These are phyloP conservation scores for Venturia effusa DNA, from an alignment of 2,329 filamentous ascomycete genomes.

Conservation along the genomic window DNA sequence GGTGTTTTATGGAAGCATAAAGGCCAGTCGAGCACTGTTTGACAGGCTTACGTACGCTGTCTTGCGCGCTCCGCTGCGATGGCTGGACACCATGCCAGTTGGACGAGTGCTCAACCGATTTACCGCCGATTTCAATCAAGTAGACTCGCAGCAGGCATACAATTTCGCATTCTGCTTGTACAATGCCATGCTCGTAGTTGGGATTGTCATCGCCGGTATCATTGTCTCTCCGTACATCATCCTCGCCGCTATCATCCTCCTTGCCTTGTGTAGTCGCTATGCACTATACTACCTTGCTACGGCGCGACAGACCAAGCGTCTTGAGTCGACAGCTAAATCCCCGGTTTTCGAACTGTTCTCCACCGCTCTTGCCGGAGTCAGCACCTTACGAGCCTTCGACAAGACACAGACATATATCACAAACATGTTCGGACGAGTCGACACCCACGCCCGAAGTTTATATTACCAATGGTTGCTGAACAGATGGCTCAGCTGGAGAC, in stretches of 20 bases:
- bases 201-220: slow-evolving; percentile 53
- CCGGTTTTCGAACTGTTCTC: slow-evolving; percentile 75
- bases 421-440: slow-evolving; percentile 56
- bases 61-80: slow-evolving; percentile 53
- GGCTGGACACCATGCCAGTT: slow-evolving; percentile 64
- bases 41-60: slow-evolving; percentile 55
- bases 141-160: slow-evolving; percentile 38
- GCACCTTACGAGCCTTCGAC: slow-evolving; percentile 65
- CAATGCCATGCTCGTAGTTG: slow-evolving; percentile 43
- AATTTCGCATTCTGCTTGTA: slow-evolving; percentile 9
- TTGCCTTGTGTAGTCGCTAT: slow-evolving; percentile 47
- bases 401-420: slow-evolving; percentile 53
- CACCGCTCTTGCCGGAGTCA: slow-evolving; percentile 58
- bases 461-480: slow-evolving; percentile 64
- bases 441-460: slow-evolving; percentile 54
- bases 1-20: slow-evolving; percentile 53
- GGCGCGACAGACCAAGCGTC: slow-evolving; percentile 63
- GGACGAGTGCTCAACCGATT: slow-evolving; percentile 70
- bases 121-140: slow-evolving; percentile 63
- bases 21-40: slow-evolving; percentile 59
- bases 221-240: slow-evolving; percentile 60
- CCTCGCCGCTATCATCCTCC: slow-evolving; percentile 46
- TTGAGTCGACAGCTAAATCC: slow-evolving; percentile 67
- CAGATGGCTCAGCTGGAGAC: slow-evolving; percentile 65
- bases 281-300: slow-evolving; percentile 55